A percentile compares a stretch with the other conserved stretches of the same genome.
These are phyloP conservation scores for Sicyos edulis DNA, from an alignment of 306 rosid species.

Conservation along the genomic window DNA sequence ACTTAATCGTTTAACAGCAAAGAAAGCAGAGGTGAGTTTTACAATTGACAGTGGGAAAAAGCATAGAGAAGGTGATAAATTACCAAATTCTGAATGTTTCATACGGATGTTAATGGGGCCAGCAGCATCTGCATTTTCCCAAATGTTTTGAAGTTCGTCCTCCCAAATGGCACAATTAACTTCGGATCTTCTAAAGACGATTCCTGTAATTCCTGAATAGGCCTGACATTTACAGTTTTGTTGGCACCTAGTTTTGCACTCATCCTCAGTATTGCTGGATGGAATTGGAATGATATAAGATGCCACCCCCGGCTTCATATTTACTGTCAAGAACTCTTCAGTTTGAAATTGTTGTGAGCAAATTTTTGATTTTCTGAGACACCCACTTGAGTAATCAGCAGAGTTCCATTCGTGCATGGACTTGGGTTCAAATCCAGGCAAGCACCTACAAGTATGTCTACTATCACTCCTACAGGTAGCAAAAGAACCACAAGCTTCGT, in stretches of 20 bases:
- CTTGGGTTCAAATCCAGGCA: slow-evolving; percentile 12
- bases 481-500: slow-evolving; percentile 43
- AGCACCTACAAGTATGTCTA: slow-evolving; percentile 38
- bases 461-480: slow-evolving; percentile 40
- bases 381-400: too few relatives aligned
- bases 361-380: too few relatives aligned
- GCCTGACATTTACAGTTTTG: slow-evolving; percentile 14
- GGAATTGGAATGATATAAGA: background rate
- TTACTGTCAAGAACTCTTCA: background rate
- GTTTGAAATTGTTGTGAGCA: background rate
- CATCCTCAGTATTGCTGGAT: too few relatives aligned
- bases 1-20: too few relatives aligned
- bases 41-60: too few relatives aligned
- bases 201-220: background rate
- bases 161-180: too few relatives aligned
- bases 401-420: too few relatives aligned
- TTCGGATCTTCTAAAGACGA: too few relatives aligned
- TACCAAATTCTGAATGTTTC: slow-evolving; percentile 10
- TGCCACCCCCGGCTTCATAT: slow-evolving; percentile 14
- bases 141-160: slow-evolving; percentile 5
- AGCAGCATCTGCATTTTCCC: background rate
- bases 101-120: background rate
- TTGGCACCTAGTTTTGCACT: background rate
- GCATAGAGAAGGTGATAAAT: background rate
- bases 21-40: too few relatives aligned